These are phyloP conservation scores for Hyaloscypha hepaticicola DNA, from an alignment of 495 filamentous ascomycete species.

Conservation along the genomic window DNA sequence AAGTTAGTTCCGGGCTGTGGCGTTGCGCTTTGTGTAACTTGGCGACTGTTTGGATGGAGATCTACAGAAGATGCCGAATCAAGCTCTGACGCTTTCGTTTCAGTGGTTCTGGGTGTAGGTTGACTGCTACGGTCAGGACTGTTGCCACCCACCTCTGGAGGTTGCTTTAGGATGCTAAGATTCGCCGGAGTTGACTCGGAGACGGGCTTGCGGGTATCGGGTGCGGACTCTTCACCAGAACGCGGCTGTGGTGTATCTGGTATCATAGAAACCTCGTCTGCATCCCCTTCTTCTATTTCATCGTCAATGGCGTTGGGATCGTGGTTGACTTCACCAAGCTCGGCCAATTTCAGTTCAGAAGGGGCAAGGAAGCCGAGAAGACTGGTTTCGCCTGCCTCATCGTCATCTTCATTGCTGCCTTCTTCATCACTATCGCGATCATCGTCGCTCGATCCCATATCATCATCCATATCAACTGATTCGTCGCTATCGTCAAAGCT, in stretches of 20 bases:
- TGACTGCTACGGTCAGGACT: constrained; percentile 44
- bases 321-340: constrained; percentile 8
- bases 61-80: constrained; percentile 65
- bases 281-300: constrained; percentile 1
- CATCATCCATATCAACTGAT: constrained; percentile 87
- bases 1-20: constrained; percentile 42
- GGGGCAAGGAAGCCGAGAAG: constrained; percentile 65
- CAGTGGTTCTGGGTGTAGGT: constrained; percentile 59
- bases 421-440: constrained; percentile 49
- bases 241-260: constrained; percentile 35
- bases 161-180: constrained; percentile 37
- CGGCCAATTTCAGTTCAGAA: constrained; percentile 27
- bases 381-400: constrained; percentile 47
- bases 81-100: constrained; percentile 65
- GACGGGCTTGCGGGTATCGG: constrained; percentile 38
- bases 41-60: constrained; percentile 26
- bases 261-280: constrained; percentile 22
- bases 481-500: constrained; percentile 74
- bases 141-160: constrained; percentile 36
- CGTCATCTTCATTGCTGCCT: constrained; percentile 46
- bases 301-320: neutral
- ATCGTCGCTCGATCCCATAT: constrained; percentile 69
- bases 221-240: constrained; percentile 48
- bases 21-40: constrained; percentile 40
- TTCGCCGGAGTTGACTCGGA: constrained; percentile 27